Conservation (phyloP, 352 stramenopile genomes). For the Phytophthora brassicae region DNA sequence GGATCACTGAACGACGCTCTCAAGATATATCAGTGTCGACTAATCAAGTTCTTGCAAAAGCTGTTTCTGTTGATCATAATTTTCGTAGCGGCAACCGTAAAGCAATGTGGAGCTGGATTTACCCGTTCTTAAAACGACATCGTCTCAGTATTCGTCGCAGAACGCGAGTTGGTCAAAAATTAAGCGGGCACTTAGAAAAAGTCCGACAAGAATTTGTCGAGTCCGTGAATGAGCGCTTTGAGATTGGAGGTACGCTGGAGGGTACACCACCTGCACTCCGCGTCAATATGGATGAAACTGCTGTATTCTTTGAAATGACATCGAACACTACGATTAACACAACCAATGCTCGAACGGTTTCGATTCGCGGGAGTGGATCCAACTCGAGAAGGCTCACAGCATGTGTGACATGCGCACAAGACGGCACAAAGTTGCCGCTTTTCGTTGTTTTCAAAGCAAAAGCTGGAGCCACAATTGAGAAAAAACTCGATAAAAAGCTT, state of each 20-base stretch:
- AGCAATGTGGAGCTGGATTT: background rate
- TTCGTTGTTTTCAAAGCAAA: conserved; percentile 4
- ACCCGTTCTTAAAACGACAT: background rate
- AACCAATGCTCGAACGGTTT: background rate
- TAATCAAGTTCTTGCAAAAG: background rate
- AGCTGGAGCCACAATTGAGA: background rate
- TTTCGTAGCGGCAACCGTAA: background rate
- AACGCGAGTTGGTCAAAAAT: background rate
- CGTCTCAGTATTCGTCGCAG: background rate
- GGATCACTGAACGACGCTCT: background rate
- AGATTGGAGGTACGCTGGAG: too few species aligned
- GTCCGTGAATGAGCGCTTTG: background rate
- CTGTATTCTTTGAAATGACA: conserved; percentile 2
- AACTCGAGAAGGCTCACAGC: background rate
- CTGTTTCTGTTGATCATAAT: background rate
- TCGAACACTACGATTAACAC: background rate
- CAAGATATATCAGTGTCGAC: background rate
- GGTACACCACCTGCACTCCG: background rate
- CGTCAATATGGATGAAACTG: background rate
- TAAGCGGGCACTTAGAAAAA: background rate
- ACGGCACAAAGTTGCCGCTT: conserved; percentile 1
- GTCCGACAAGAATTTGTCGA: background rate
- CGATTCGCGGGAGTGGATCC: background rate
- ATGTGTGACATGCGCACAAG: too few species aligned
- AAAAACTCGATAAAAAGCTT: background rate